phyloP scores from a whole-genome alignment of 2,329 filamentous ascomycete species.

The Tolypocladium endophyticum region DNA sequence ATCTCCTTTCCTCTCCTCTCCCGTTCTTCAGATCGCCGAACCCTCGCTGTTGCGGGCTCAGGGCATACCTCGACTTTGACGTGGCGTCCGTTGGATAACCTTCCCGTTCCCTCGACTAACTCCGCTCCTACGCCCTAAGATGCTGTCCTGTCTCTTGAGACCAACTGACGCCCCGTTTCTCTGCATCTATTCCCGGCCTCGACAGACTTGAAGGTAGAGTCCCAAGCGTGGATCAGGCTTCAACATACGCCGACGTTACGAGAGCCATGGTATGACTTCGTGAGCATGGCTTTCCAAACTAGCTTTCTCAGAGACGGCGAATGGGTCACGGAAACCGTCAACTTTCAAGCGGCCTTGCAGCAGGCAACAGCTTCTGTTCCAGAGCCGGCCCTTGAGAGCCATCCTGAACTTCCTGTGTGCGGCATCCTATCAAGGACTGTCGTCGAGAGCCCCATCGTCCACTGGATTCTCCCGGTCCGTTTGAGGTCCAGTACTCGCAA shows the following conservation, averaged over 20 bases:
- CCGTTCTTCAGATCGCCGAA: background rate
- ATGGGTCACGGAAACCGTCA: conserved; percentile 46
- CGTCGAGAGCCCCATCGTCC: conserved; percentile 62
- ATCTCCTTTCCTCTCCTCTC: background rate
- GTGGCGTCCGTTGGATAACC: background rate
- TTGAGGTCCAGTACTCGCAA: conserved; percentile 60
- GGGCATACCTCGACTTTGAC: background rate
- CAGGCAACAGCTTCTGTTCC: conserved; percentile 18
- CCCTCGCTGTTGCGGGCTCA: background rate
- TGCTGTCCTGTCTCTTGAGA: background rate
- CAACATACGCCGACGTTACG: background rate
- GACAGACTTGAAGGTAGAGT: background rate
- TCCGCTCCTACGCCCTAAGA: background rate
- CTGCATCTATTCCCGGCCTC: background rate
- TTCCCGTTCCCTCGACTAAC: too few relatives aligned
- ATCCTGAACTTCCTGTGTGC: conserved; percentile 37
- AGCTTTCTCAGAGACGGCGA: conserved; percentile 42
- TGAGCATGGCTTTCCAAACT: conserved; percentile 38
- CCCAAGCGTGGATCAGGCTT: background rate
- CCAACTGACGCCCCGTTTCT: background rate
- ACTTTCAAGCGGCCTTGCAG: conserved; percentile 30
- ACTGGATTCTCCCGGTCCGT: conserved; percentile 70
- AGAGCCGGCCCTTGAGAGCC: conserved; percentile 18
- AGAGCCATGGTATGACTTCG: conserved; percentile 10
- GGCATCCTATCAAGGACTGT: conserved; percentile 74